Evolutionary conservation across 2,329 filamentous ascomycete species (phyloP), one percentile per base, ranked within the genome.

Genomic region (Truncatella angustata): DNA sequence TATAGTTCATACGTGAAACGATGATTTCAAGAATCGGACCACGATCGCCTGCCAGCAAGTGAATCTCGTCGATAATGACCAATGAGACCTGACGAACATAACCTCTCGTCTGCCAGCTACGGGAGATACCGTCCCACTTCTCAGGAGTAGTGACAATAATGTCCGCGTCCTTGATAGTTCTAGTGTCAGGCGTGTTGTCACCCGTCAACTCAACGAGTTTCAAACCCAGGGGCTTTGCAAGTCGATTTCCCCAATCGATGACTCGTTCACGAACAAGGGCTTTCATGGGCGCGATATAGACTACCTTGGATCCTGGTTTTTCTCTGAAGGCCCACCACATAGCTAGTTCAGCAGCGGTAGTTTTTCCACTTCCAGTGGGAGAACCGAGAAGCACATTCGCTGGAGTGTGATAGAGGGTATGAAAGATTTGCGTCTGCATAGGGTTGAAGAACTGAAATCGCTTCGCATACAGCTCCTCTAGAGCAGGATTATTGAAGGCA

Each of bases 311-410:
- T 3, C 92, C 91, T 1, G 94, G 94, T 47, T 88, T 87, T 66
- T 97, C 92, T 12, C 92, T 85, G 73, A 99, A 97, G 3, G 94
- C 93, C 91, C 92, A 97, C 95, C 95, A 99, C 93, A 99, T 97
- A 23, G 95, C 92, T 55, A 99, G 74, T 67, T 99, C 94, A 45
- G 90, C 91, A 16, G 95, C 94, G 36, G 99, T 89, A 0, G 95
- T 99, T 76, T 99, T 99, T 53, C 94, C 94, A 77, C 91, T 96
- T 53, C 94, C 94, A 0, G 95, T 99, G 0, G 94, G 95, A 2
- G 94, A 97, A 6, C 95, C 94, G 7, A 99, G 81, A 3, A 99
- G 80, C 4, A 99, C 92, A 65, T 99, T 99, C 42, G 90, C 87
- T 6, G 88, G 72, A 0, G 94, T 97, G 66, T 97, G 88, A 60